phyloP scores from a whole-genome alignment of 2,329 filamentous ascomycete genomes.

The Colletotrichum sp. region DNA sequence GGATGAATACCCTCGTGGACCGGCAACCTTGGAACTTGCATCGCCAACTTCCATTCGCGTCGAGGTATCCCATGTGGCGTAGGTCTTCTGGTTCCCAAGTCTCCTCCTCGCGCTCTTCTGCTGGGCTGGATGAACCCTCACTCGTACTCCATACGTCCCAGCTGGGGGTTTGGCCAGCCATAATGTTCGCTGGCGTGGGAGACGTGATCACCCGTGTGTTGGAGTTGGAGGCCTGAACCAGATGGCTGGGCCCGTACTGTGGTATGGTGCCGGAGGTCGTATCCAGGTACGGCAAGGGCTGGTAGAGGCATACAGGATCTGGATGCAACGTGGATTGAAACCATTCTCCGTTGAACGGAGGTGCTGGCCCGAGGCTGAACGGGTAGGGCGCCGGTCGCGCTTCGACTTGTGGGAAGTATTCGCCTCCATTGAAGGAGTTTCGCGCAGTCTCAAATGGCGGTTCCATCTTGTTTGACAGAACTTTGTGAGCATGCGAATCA shows the following conservation, averaged over 20 bases:
- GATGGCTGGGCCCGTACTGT: neutral
- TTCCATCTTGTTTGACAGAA: neutral
- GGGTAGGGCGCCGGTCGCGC: neutral
- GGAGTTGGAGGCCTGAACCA: neutral
- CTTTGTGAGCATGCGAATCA: neutral
- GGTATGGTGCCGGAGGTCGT: neutral
- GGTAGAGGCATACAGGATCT: neutral
- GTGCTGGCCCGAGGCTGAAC: neutral
- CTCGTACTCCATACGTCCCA: neutral
- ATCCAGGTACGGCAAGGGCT: neutral
- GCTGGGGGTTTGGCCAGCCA: neutral
- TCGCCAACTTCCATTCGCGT: conserved; percentile 3
- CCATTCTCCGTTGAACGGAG: neutral
- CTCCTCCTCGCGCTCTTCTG: neutral
- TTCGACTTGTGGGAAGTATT: neutral
- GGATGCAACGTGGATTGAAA: neutral
- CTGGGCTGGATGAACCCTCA: neutral
- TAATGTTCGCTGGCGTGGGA: neutral
- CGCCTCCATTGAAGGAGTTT: neutral
- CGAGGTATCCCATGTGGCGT: conserved; percentile 8
- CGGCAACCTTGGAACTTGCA: neutral
- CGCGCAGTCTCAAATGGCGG: neutral
- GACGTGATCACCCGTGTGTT: neutral
- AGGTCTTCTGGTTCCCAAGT: conserved; percentile 1
- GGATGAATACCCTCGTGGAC: neutral